These are phyloP conservation scores for Austroboletus novae-zelandiae DNA, from an alignment of 1,284 basidiomycete genomes.

Conservation along the genomic window DNA sequence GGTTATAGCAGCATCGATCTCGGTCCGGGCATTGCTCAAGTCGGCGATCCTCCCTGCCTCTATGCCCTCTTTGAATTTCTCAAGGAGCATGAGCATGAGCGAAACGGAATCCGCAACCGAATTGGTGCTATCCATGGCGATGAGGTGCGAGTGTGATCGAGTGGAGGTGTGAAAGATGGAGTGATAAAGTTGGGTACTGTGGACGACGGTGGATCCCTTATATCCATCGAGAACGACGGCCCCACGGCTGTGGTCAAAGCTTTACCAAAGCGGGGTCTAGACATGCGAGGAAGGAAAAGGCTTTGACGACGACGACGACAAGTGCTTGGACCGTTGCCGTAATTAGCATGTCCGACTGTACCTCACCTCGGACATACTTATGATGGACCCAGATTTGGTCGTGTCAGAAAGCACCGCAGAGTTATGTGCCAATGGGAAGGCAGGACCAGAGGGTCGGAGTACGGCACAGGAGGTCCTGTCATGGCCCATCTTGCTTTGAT, in stretches of 20 bases:
- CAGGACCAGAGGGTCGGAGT: not conserved
- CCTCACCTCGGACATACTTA: conserved; percentile 11
- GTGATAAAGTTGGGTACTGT: not conserved
- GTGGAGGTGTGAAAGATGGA: not conserved
- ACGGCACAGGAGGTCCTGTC: not conserved
- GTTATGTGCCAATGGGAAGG: not conserved
- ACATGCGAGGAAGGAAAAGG: no score
- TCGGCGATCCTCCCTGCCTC: conserved; percentile 9
- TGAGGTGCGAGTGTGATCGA: not conserved
- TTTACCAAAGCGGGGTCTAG: no score
- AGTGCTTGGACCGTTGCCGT: conserved; percentile 8
- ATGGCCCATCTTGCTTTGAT: conserved; percentile 17
- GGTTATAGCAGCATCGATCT: conserved; percentile 15
- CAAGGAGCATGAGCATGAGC: conserved; percentile 9
- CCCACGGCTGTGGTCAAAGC: no score
- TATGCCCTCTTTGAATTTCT: conserved; percentile 13
- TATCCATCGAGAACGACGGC: no score
- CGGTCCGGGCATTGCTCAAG: conserved; percentile 8
- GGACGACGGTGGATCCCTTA: not conserved
- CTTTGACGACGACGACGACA: conserved; percentile 14
- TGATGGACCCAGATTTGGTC: not conserved
- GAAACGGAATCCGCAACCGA: not conserved
- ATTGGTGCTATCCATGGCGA: conserved; percentile 8
- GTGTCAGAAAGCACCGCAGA: not conserved
- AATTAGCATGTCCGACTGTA: not conserved